A percentile compares a stretch with the other conserved stretches of the same genome.
These are phyloP conservation scores for Ascochyta clinopodiicola DNA, from an alignment of 2,329 filamentous ascomycete species.

Conservation along the genomic window DNA sequence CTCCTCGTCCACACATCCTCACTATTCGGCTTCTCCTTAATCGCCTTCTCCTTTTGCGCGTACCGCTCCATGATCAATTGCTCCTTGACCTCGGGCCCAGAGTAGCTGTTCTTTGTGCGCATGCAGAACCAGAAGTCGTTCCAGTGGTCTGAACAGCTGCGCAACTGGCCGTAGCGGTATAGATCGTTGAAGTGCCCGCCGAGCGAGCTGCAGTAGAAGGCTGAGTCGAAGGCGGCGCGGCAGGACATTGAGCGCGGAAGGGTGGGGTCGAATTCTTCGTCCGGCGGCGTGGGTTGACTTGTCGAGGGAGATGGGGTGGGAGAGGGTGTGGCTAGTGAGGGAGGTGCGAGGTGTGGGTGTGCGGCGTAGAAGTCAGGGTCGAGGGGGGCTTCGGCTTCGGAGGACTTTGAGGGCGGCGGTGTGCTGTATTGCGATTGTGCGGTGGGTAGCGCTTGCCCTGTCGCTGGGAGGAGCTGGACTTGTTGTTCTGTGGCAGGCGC, in stretches of 20 bases:
- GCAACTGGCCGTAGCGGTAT: constrained; percentile 82
- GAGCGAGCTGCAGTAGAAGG: constrained; percentile 91
- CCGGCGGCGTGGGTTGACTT: constrained; percentile 17
- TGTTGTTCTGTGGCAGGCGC: constrained; percentile 12
- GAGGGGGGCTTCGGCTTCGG: constrained; percentile 51
- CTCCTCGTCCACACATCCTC: constrained; percentile 90
- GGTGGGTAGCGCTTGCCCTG: constrained; percentile 21
- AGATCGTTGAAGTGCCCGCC: constrained; percentile 91
- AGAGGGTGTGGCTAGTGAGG: constrained; percentile 23
- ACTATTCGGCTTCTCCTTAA: constrained; percentile 74
- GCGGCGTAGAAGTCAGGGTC: constrained; percentile 63
- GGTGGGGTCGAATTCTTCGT: constrained; percentile 31
- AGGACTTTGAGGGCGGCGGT: constrained; percentile 28
- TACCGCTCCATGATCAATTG: constrained; percentile 70
- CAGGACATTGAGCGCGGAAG: constrained; percentile 88
- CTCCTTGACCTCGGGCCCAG: constrained; percentile 63
- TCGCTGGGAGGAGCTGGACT: constrained; percentile 16
- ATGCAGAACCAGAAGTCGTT: constrained; percentile 98
- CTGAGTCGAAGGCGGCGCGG: constrained; percentile 86
- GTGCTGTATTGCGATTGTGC: constrained; percentile 26
- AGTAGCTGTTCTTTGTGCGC: constrained; percentile 71
- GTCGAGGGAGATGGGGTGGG: not conserved
- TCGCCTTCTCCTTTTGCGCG: constrained; percentile 69
- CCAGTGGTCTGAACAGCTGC: constrained; percentile 84
- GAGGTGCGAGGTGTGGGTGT: constrained; percentile 56